phyloP scores from a whole-genome alignment of 495 filamentous ascomycete species.

The Aspergillus egyptiacus region DNA sequence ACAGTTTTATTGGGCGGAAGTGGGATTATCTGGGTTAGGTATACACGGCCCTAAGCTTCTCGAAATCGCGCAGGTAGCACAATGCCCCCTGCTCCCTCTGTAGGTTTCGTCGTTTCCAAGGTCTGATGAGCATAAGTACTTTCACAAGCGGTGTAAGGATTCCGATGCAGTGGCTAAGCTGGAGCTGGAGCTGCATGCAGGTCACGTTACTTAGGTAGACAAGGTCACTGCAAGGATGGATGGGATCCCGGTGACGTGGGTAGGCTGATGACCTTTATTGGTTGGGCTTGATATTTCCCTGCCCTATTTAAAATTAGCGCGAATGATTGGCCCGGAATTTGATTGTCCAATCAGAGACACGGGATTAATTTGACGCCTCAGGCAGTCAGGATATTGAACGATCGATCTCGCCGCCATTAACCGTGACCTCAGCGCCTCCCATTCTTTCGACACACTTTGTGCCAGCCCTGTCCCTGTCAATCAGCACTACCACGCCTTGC shows the following conservation, averaged over 20 bases:
- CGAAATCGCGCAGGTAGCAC: too few relatives aligned
- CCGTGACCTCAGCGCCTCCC: constrained; percentile 5
- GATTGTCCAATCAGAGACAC: background rate
- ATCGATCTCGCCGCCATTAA: constrained; percentile 10
- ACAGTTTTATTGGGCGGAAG: too few relatives aligned
- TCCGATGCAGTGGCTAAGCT: too few relatives aligned
- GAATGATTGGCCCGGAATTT: background rate
- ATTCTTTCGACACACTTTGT: background rate
- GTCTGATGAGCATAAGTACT: too few relatives aligned
- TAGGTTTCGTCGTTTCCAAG: too few relatives aligned
- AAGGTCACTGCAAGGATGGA: background rate
- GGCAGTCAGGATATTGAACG: background rate
- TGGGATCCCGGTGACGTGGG: background rate
- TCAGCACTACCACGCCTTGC: background rate
- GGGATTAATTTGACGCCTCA: constrained; percentile 1
- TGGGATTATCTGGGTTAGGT: too few relatives aligned
- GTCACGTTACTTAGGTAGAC: too few relatives aligned
- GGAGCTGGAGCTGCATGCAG: too few relatives aligned
- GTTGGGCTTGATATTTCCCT: background rate
- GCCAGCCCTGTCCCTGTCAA: background rate
- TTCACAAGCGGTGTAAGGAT: too few relatives aligned
- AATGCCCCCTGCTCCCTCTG: too few relatives aligned
- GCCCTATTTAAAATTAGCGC: background rate
- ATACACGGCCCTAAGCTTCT: too few relatives aligned
- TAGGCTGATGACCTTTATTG: background rate